Evolutionary conservation across 2,329 filamentous ascomycete genomes (phyloP), one percentile per base, ranked within the genome.

Genomic region (Paracoccidioides brasiliensis): DNA sequence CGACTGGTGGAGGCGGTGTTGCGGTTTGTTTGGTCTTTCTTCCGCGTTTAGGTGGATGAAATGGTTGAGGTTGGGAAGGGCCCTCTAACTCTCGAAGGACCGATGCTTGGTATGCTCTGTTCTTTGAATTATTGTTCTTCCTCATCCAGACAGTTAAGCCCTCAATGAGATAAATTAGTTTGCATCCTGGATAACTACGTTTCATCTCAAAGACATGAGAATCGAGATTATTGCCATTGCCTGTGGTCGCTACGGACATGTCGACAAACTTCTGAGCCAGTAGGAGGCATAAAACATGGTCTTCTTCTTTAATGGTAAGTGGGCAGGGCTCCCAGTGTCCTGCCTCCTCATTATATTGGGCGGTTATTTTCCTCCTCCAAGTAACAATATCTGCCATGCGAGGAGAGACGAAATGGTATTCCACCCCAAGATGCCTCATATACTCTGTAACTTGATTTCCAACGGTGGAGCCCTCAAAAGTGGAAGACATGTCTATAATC

Each of bases 101-200:
- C 38, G 80, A 80, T 0, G 81, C 81, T 53, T 79, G 74, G 65
- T 85, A 90, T 52, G 83, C 79, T 52, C 83, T 76, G 63, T 90
- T 88, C 40, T 82, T 78, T 1, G 80, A 70, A 59, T 79, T 85
- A 49, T 78, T 77, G 61, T 86, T 88, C 66, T 85, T 88, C 56
- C 80, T 78, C 72, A 83, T 80, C 81, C 84, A 88, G 0, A 75
- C 62, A 0, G 67, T 72, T 0, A 90, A 72, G 0, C 86, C 86
- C 63, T 91, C 84, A 22, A 93, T 79, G 0, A 91, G 70, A 62
- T 88, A 89, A 43, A 91, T 79, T 10, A 83, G 67, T 43, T 77
- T 78, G 60, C 78, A 74, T 0, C 64, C 64, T 0, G 76, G 71
- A 63, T 84, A 84, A 50, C 75, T 71, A 0, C 64, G 70, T 63